Conservation (phyloP, 73 alveolate species). For the Symbiodinium natans region DNA sequence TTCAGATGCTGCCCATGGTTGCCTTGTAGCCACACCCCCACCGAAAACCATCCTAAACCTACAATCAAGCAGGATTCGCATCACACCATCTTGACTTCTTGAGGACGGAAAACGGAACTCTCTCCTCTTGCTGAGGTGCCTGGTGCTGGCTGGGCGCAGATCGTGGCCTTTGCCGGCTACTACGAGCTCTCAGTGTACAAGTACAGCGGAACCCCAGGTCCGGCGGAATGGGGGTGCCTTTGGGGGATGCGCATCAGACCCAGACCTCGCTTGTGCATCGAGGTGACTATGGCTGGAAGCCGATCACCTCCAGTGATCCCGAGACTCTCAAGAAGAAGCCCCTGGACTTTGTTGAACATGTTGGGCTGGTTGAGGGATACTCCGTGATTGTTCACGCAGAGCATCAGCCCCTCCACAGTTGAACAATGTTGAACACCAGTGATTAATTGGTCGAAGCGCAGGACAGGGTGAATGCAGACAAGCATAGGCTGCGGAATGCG, state of each 20-base stretch:
- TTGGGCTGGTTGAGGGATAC: not conserved
- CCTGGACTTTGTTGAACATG: not conserved
- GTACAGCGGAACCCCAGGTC: slow-evolving; percentile 62
- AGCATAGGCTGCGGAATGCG: too few relatives aligned
- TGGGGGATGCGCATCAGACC: not conserved
- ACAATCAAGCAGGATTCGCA: too few relatives aligned
- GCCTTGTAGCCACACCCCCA: too few relatives aligned
- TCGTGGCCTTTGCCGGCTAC: slow-evolving; percentile 91
- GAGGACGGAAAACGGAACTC: too few relatives aligned
- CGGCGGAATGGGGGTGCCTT: not conserved
- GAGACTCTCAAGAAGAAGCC: slow-evolving; percentile 25
- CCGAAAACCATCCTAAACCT: too few relatives aligned
- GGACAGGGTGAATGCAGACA: too few relatives aligned
- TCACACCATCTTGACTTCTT: too few relatives aligned
- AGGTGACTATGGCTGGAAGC: slow-evolving; percentile 84
- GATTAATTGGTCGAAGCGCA: not conserved
- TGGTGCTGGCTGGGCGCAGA: slow-evolving; percentile 73
- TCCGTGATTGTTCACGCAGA: not conserved
- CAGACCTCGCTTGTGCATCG: not conserved
- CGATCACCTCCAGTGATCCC: slow-evolving; percentile 25
- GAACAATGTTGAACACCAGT: too few relatives aligned
- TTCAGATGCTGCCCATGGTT: too few relatives aligned
- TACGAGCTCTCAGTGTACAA: slow-evolving; percentile 88
- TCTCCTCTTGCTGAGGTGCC: slow-evolving; percentile 23
- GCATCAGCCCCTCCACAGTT: too few relatives aligned